These are phyloP conservation scores for Plasmodium adleri DNA, from an alignment of 169 alveolate species.

Conservation along the genomic window DNA sequence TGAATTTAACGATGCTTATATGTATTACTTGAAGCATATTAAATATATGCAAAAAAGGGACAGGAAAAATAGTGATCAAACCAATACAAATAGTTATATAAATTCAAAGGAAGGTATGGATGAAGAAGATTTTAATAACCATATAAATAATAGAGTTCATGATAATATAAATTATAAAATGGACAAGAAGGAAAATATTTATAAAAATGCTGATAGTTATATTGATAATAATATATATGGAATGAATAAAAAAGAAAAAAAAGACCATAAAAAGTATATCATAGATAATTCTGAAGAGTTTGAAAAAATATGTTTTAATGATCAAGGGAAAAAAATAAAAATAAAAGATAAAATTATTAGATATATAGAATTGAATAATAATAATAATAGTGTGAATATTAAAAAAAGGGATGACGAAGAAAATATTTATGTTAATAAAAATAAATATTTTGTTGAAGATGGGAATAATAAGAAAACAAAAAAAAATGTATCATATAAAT, in stretches of 20 bases:
- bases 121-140: no score
- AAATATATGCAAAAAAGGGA: background rate
- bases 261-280: constrained; percentile 19
- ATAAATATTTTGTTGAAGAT: no score
- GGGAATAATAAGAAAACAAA: no score
- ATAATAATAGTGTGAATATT: background rate
- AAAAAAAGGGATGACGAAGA: background rate
- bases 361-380: constrained; percentile 45
- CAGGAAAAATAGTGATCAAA: no score
- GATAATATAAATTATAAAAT: background rate
- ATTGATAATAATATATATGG: constrained; percentile 15
- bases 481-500: no score
- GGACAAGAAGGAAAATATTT: background rate
- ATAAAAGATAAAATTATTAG: constrained; percentile 41
- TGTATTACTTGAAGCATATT: no score
- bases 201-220: no score
- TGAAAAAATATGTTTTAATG: constrained; percentile 32
- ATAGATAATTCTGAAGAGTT: constrained; percentile 49
- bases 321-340: constrained; percentile 25
- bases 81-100: no score
- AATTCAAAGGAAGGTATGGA: no score
- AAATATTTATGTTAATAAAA: background rate
- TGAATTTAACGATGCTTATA: background rate
- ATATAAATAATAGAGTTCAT: background rate
- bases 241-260: constrained; percentile 11